Base-by-base conservation (phyloP, 2,329 filamentous ascomycete species). In the Elsinoe perseae region DNA sequence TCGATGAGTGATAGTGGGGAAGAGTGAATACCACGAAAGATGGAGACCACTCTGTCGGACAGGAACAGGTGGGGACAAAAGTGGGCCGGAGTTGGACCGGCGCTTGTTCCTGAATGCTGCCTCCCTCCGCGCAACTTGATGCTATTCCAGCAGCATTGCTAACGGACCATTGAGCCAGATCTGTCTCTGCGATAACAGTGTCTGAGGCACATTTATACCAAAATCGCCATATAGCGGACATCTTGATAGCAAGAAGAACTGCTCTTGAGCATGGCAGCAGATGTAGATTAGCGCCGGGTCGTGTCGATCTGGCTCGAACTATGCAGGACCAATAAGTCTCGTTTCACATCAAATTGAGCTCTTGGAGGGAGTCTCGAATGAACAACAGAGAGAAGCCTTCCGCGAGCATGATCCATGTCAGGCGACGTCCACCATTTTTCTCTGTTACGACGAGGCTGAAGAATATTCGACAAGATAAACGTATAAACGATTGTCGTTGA, bases 51-150 rank as follows among this genome's bases (percentile, higher is more conserved):
- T 44, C 3, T 44, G 40, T 44, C 40, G 20, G 10, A 12, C 40
- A 21, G 20, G 40, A 44, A 44, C 40, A 44, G 20, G 40, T 44
- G 40, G 40, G 32, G 40, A 21, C 40, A n/a, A 44, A 25, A 44
- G 23, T 27, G 40, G 40, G 23, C 20, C 40, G 40, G 18, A 44
- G 8, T n/a, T 44, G 40, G 40, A 23, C 40, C 40, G 21, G 21
- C 40, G 40, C 40, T 25, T 44, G 40, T 44, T 44, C 40, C 40
- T 44, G 40, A 21, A 38, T 38, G 34, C n/a, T 38, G n/a, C n/a
- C n/a, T n/a, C n/a, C n/a, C n/a, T n/a, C n/a, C n/a, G n/a, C n/a
- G n/a, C n/a, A n/a, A n/a, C n/a, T n/a, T n/a, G n/a, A n/a, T n/a
- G n/a, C n/a, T n/a, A n/a, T n/a, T n/a, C n/a, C n/a, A n/a, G n/a